Base-by-base conservation (phyloP, 176 grass and related monocot genomes). In the Luzula sylvatica region DNA sequence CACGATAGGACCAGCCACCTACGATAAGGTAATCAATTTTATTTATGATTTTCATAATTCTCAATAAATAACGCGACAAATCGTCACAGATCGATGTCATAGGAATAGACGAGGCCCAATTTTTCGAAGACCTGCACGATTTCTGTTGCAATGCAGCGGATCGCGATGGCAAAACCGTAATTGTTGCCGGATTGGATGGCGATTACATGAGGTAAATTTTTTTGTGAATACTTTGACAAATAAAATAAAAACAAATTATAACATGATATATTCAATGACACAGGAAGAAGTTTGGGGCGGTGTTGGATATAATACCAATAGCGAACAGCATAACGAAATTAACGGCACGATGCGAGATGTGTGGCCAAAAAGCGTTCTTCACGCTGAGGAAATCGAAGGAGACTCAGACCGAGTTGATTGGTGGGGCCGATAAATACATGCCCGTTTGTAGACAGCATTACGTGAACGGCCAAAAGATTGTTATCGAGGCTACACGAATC, bases 101-200 rank as follows among this genome's bases (percentile, higher is more conserved):
- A 68, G 90, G 90, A 39, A 86, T 96, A 44, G 90, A 96, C 68
- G 90, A 96, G 66, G 90, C 90, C 15, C 84, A 96, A 49, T 96
- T 96, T 60, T 96, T 96, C 14, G 84, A 50, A 14, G 84, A 88
- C 70, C 74, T 96, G 32, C 77, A 89, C 18, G 77, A 82, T 68
- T 96, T 89, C 63, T 89, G 90, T 61, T 74, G 81, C 74, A 82
- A 86, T 65, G 81, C 80, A 51, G 84, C 81, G 19, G 90, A 96
- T 7, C 54, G 3, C 47, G 90, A 96, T 79, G 84, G 90, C 21
- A 96, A 89, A 73, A 79, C 76, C 51, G 58, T 82, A 22, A 66
- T 96, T 25, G 63, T 96, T 56, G 84, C 90, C 9, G 90, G 84
- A 16, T 69, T 89, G 61, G 90, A 96, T 74, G 90, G 84, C 26